phyloP scores from a whole-genome alignment of 2,329 filamentous ascomycete genomes.

The Coleophoma crateriformis region DNA sequence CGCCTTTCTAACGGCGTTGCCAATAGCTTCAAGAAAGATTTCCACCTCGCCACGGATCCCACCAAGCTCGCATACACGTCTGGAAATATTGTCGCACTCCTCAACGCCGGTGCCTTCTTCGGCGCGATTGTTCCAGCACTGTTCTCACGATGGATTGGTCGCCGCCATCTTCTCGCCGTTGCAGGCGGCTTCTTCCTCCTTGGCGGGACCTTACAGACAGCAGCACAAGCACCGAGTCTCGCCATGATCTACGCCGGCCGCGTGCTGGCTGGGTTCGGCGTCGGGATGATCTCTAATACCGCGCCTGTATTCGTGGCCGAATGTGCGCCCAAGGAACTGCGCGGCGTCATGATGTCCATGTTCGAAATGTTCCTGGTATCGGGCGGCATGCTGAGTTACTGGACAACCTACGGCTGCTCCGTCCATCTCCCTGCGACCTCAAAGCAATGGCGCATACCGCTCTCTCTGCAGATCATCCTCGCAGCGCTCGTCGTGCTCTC shows the following conservation, averaged over 20 bases:
- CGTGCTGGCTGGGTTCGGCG: slow-evolving; percentile 26
- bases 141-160: slow-evolving; percentile 38
- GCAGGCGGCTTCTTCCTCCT: slow-evolving; percentile 34
- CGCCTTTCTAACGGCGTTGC: neutral
- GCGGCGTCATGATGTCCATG: slow-evolving; percentile 35
- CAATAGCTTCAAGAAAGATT: slow-evolving; percentile 6
- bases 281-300: slow-evolving; percentile 34
- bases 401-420: slow-evolving; percentile 34
- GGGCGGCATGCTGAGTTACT: slow-evolving; percentile 31
- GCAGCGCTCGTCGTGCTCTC: slow-evolving; percentile 60
- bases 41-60: slow-evolving; percentile 2
- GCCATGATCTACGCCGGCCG: slow-evolving; percentile 16
- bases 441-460: slow-evolving; percentile 50
- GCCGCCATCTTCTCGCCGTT: slow-evolving; percentile 38
- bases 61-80: slow-evolving; percentile 1
- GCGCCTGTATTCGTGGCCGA: slow-evolving; percentile 38
- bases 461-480: slow-evolving; percentile 33
- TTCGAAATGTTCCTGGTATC: slow-evolving; percentile 41
- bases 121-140: slow-evolving; percentile 44
- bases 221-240: slow-evolving; percentile 7
- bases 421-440: slow-evolving; percentile 25
- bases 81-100: slow-evolving; percentile 39
- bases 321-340: slow-evolving; percentile 40
- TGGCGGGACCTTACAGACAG: slow-evolving; percentile 13
- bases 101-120: slow-evolving; percentile 46